Conservation (phyloP, 352 stramenopile genomes). For the Pythium myriotylum region DNA sequence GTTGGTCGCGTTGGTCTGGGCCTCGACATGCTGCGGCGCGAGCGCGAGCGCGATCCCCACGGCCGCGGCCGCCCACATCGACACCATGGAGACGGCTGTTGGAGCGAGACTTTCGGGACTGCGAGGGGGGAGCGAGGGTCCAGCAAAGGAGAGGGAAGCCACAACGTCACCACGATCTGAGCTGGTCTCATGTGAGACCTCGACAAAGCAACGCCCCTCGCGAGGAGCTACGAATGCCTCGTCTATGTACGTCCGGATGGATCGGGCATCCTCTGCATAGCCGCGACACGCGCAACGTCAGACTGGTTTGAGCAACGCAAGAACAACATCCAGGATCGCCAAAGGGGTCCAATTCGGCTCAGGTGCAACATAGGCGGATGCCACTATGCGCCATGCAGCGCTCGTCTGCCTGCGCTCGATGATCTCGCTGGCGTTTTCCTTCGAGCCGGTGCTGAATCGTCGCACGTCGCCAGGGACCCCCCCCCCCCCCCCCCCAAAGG, state of each 20-base stretch:
- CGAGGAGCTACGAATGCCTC: too few species aligned
- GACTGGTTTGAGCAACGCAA: background rate
- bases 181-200: background rate
- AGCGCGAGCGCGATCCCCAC: background rate
- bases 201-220: too few species aligned
- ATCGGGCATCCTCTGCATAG: background rate
- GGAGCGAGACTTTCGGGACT: background rate
- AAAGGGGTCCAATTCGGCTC: too few species aligned
- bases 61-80: background rate
- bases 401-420: too few species aligned
- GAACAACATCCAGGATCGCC: background rate
- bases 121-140: background rate
- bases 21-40: background rate
- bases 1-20: background rate
- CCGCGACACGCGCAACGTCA: background rate
- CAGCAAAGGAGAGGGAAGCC: background rate
- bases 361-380: background rate
- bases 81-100: too few species aligned
- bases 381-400: background rate
- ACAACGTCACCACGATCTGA: background rate
- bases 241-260: background rate
- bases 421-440: too few species aligned
- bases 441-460: too few species aligned
- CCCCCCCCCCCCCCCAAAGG: too few species aligned
- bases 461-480: too few species aligned